Conservation (phyloP, 108 stramenopile species). For the Skeletonema tropicum region DNA sequence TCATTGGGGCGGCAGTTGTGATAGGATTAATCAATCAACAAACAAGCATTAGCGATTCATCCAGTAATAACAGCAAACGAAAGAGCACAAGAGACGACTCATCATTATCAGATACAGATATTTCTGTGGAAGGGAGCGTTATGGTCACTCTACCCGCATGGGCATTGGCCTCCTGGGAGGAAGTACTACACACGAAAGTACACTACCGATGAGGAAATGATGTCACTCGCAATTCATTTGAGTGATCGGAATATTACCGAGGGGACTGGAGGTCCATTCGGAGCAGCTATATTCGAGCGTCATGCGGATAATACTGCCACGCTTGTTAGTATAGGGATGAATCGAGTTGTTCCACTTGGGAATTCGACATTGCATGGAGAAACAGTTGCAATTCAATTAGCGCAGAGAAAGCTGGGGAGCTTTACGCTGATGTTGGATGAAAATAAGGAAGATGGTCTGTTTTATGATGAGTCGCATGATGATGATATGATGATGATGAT, state of each 20-base stretch:
- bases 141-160: slow-evolving; percentile 74
- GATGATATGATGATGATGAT: slow-evolving; percentile 2
- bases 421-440: slow-evolving; percentile 54
- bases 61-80: not conserved
- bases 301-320: slow-evolving; percentile 46
- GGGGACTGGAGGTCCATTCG: slow-evolving; percentile 85
- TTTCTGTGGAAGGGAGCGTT: slow-evolving; percentile 46
- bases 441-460: slow-evolving; percentile 30
- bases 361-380: slow-evolving; percentile 90
- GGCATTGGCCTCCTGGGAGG: slow-evolving; percentile 46
- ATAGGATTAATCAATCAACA: not conserved
- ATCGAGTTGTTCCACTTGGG: slow-evolving; percentile 73
- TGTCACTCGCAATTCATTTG: slow-evolving; percentile 77
- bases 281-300: slow-evolving; percentile 77
- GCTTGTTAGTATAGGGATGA: slow-evolving; percentile 72
- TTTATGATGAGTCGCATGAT: slow-evolving; percentile 17
- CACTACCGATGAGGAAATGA: slow-evolving; percentile 78
- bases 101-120: not conserved
- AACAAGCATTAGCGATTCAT: not conserved
- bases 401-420: slow-evolving; percentile 59
- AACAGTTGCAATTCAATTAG: slow-evolving; percentile 87
- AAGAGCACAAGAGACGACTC: not conserved
- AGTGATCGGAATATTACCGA: slow-evolving; percentile 67
- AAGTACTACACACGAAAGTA: slow-evolving; percentile 58
- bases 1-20: not conserved